A percentile compares a stretch with the other conserved stretches of the same genome.
phyloP scores from a whole-genome alignment of 1,139 yeast species.

The Geotrichum klebahnii region DNA sequence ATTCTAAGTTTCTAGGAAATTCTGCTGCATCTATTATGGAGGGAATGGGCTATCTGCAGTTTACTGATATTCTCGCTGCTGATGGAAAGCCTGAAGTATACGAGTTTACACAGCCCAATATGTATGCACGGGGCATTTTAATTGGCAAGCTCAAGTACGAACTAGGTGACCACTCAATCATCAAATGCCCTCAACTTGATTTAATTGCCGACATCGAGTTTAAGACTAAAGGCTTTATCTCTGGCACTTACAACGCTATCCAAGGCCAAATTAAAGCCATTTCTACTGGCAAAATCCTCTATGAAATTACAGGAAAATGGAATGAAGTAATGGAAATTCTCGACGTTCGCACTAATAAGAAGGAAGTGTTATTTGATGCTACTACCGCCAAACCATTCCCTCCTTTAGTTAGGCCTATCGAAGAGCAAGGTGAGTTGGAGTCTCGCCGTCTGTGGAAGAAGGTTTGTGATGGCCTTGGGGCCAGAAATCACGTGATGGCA shows the following conservation, averaged over 20 bases:
- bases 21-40: constrained; percentile 98
- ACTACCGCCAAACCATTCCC: constrained; percentile 46
- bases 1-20: constrained; percentile 84
- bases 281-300: constrained; percentile 53
- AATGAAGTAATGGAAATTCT: constrained; percentile 76
- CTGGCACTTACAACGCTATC: constrained; percentile 88
- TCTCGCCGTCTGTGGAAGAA: constrained; percentile 79
- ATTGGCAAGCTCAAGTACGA: constrained; percentile 88
- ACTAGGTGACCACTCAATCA: constrained; percentile 81
- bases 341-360: constrained; percentile 48
- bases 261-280: constrained; percentile 63
- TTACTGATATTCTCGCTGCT: constrained; percentile 52
- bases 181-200: constrained; percentile 59
- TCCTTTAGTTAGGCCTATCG: constrained; percentile 73
- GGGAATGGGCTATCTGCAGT: constrained; percentile 70
- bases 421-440: constrained; percentile 76
- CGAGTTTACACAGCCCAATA: constrained; percentile 84
- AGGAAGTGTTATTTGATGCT: constrained; percentile 62
- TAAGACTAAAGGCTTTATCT: constrained; percentile 88
- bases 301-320: constrained; percentile 85
- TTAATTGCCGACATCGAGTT: constrained; percentile 81
- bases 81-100: constrained; percentile 57
- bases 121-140: constrained; percentile 90
- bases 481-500: constrained; percentile 73
- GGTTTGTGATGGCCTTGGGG: constrained; percentile 71